Evolutionary conservation across 345 rosid species (phyloP).

Genomic region (Salix brachista): DNA sequence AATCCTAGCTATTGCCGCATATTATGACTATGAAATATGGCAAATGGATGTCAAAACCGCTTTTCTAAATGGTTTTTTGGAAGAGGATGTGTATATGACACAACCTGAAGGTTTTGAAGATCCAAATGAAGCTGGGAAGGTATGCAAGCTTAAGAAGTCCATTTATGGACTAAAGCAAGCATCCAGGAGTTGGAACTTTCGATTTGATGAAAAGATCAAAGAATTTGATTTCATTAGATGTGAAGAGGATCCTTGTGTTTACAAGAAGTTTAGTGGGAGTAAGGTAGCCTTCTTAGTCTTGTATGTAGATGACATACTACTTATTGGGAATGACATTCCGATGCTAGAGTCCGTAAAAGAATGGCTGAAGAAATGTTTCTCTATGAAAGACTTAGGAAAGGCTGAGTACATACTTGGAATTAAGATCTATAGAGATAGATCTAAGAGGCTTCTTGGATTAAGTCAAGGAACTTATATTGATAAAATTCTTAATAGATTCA

Average conservation of each 20-base stretch:
- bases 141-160: background rate
- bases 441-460: background rate
- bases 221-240: background rate
- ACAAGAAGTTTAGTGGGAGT: background rate
- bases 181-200: background rate
- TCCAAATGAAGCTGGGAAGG: background rate
- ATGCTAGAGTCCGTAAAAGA: background rate
- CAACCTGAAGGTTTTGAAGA: background rate
- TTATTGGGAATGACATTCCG: background rate
- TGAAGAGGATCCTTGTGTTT: background rate
- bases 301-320: background rate
- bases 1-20: background rate
- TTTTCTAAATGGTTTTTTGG: background rate
- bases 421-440: conserved; percentile 1
- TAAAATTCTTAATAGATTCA: background rate
- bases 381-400: background rate
- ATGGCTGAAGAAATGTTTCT: background rate
- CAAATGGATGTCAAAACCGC: too few species aligned
- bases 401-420: background rate
- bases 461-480: background rate
- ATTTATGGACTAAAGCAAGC: conserved; percentile 6
- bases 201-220: background rate
- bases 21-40: background rate
- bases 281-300: background rate
- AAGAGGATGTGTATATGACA: background rate